Conservation (phyloP, 2,329 filamentous ascomycete genomes). For the Coleophoma crateriformis region DNA sequence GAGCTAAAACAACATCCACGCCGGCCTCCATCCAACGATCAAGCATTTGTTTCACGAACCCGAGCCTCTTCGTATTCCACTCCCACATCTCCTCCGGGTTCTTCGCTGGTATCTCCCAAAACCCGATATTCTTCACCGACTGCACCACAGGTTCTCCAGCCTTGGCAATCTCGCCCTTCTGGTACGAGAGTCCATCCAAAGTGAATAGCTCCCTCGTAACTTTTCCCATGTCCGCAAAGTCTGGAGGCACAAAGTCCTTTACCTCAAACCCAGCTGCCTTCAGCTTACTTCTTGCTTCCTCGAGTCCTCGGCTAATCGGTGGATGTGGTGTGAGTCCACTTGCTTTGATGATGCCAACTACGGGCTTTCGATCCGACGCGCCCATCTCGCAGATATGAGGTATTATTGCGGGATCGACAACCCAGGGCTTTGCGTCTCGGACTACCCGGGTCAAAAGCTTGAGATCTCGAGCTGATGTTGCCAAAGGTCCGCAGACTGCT, state of each 20-base stretch:
- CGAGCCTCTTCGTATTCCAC: constrained; percentile 27
- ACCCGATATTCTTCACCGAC: constrained; percentile 28
- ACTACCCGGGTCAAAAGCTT: constrained; percentile 74
- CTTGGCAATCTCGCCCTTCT: constrained; percentile 23
- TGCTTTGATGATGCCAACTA: constrained; percentile 23
- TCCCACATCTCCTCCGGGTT: constrained; percentile 27
- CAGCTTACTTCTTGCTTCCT: constrained; percentile 22
- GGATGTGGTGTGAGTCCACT: constrained; percentile 26
- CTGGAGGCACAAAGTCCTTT: constrained; percentile 25
- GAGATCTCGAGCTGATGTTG: constrained; percentile 73
- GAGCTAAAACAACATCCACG: constrained; percentile 24
- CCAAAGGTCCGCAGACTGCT: constrained; percentile 85
- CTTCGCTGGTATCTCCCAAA: constrained; percentile 27
- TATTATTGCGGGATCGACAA: constrained; percentile 25
- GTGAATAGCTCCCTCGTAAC: constrained; percentile 29
- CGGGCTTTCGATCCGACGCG: constrained; percentile 15
- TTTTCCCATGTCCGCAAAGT: constrained; percentile 24
- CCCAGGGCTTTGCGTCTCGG: constrained; percentile 77
- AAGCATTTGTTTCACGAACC: constrained; percentile 29
- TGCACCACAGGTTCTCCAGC: constrained; percentile 27
- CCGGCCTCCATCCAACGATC: constrained; percentile 28
- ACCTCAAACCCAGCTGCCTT: constrained; percentile 23
- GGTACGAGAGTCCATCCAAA: constrained; percentile 29
- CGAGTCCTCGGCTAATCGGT: constrained; percentile 22
- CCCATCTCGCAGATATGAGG: constrained; percentile 13